Percentiles rank a stretch among this genome's conserved stretches.
Evolutionary conservation across 2,329 filamentous ascomycete species (phyloP).

Genomic region (Fusarium coffeatum): DNA sequence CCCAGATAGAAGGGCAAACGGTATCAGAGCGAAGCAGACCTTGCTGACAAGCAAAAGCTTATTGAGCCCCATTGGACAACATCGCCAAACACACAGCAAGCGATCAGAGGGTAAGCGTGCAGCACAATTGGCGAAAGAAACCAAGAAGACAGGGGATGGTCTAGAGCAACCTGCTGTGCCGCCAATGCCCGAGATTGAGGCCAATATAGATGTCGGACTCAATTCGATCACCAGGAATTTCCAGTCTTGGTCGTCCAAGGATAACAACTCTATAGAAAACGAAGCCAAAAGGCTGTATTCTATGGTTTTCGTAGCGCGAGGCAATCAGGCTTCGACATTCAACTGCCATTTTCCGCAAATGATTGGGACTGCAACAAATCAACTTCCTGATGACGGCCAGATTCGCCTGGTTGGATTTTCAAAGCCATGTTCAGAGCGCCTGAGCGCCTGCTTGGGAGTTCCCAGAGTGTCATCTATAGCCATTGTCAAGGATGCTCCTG

Average conservation of each 20-base stretch:
- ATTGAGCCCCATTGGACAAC: conserved; percentile 70
- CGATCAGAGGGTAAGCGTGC: conserved; percentile 71
- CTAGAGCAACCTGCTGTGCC: conserved; percentile 48
- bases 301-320: conserved; percentile 68
- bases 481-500: conserved; percentile 66
- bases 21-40: conserved; percentile 3
- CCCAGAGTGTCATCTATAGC: conserved; percentile 74
- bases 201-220: conserved; percentile 72
- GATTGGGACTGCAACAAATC: conserved; percentile 61
- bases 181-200: conserved; percentile 62
- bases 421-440: conserved; percentile 66
- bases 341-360: conserved; percentile 70
- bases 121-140: conserved; percentile 61
- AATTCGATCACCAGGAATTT: conserved; percentile 71
- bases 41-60: conserved; percentile 58
- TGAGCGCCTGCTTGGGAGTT: conserved; percentile 69
- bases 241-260: conserved; percentile 54
- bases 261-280: neutral
- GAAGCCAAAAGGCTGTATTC: conserved; percentile 53
- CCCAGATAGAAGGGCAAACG: neutral
- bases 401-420: conserved; percentile 73
- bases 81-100: conserved; percentile 65
- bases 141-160: conserved; percentile 41
- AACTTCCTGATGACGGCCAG: conserved; percentile 52
- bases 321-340: conserved; percentile 68